Evolutionary conservation across 2,329 filamentous ascomycete species (phyloP), one percentile per base, ranked within the genome.

Genomic region (Colletotrichum sp.): DNA sequence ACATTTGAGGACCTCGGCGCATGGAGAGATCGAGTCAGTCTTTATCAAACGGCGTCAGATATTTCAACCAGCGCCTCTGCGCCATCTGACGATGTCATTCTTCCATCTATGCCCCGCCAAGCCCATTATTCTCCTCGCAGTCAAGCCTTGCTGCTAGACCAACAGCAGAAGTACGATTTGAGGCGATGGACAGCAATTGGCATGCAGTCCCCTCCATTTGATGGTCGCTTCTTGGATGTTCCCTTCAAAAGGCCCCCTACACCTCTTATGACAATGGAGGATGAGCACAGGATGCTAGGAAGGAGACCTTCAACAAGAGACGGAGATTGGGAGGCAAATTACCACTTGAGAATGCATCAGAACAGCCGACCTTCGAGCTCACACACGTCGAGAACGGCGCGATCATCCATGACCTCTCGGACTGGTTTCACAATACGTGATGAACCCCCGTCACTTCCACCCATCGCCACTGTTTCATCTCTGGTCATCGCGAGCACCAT

Each of bases 251-350:
- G 70, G 13, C 70, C 70, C 1, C 64, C 10, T 4, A 73, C 73
- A 7, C 73, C 70, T 6, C 24, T 75, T 7, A 68, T 75, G 73
- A 69, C 73, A 18, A 75, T 68, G 70, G 70, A 75, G 30, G 73
- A 75, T 18, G 73, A 75, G 24, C 48, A 60, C 8, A 68, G 59
- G 18, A 59, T 73, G 9, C 52, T 73, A n/a, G 48, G 64, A 4
- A 16, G 64, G 3, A 68, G 64, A 13, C 64, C 70, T 7, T 65
- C 64, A 4, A 65, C 48, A 3, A 28, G 57, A 52, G 64, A 73
- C 28, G 59, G 48, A 6, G 28, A 69, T 7, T 65, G 64, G 64
- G 24, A 65, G n/a, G 26, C 70, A 18, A 28, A 21, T 13, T 68
- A 65, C n/a, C 64, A 60, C 32, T 12, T 52, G 5, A 57, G 48